These are phyloP conservation scores for Alliaria petiolata DNA, from an alignment of 345 rosid species.

Conservation along the genomic window DNA sequence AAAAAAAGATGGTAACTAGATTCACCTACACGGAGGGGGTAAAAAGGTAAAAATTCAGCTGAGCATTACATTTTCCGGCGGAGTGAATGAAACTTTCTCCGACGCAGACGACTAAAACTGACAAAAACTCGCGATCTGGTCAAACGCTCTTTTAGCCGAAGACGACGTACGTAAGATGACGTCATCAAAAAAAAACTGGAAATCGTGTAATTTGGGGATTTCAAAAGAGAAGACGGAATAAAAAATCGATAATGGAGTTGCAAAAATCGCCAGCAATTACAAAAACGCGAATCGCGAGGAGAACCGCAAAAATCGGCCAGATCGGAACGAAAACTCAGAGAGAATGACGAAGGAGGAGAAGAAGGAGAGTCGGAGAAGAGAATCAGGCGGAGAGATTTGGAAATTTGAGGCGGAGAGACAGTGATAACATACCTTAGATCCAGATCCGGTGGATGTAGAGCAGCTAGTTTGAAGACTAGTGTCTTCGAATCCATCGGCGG, in stretches of 20 bases:
- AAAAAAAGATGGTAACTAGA: background rate
- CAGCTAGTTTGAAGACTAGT: conserved; percentile 42
- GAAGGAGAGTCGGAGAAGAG: background rate
- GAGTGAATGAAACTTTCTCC: background rate
- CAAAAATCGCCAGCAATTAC: background rate
- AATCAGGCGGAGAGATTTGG: background rate
- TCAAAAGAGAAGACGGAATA: background rate
- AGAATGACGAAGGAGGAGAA: background rate
- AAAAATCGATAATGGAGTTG: background rate
- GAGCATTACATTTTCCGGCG: background rate
- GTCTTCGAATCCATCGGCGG: conserved; percentile 60
- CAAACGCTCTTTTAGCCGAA: background rate
- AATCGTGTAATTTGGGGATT: background rate
- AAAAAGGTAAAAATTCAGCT: background rate
- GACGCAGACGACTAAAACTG: background rate
- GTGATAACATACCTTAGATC: conserved; percentile 58
- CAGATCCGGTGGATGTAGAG: conserved; percentile 45
- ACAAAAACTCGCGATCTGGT: background rate
- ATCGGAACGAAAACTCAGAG: background rate
- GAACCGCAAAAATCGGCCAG: background rate
- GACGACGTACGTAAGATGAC: background rate
- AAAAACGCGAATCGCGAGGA: background rate
- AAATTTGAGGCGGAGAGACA: background rate
- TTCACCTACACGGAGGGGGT: background rate
- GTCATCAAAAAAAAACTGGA: background rate